A percentile compares a stretch with the other conserved stretches of the same genome.
phyloP scores from a whole-genome alignment of 371 early-diverging fungal genomes.

The Mucor irregularis region DNA sequence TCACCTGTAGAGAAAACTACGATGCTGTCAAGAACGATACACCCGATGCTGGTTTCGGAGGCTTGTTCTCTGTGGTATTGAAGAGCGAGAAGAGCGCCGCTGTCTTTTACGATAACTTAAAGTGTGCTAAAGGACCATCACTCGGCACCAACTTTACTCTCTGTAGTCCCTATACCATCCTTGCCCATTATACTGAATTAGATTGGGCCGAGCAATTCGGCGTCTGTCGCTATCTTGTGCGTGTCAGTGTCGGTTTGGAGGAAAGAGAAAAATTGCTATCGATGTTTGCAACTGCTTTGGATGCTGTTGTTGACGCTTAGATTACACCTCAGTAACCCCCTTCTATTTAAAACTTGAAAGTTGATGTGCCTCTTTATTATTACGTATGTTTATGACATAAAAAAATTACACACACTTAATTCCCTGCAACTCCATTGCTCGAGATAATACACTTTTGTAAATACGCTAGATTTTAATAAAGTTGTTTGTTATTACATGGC shows the following conservation, averaged over 20 bases:
- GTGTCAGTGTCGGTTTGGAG: slow-evolving; percentile 93
- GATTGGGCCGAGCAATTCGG: slow-evolving; percentile 90
- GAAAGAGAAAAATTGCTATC: slow-evolving; percentile 60
- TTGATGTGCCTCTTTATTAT: too few relatives aligned
- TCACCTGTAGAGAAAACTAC: slow-evolving; percentile 69
- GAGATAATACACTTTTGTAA: too few relatives aligned
- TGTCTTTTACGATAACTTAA: slow-evolving; percentile 81
- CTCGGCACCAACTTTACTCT: slow-evolving; percentile 97
- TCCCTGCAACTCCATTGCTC: too few relatives aligned
- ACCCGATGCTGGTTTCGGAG: slow-evolving; percentile 80
- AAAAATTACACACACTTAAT: too few relatives aligned
- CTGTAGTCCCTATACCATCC: slow-evolving; percentile 89
- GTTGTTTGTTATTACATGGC: too few relatives aligned
- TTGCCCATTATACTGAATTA: slow-evolving; percentile 92
- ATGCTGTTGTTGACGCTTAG: slow-evolving; percentile 43
- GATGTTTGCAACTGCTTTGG: slow-evolving; percentile 73
- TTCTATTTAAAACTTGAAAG: neutral
- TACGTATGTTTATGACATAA: too few relatives aligned
- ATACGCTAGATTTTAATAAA: too few relatives aligned
- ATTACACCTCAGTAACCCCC: neutral
- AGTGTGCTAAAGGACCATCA: slow-evolving; percentile 90
- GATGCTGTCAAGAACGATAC: slow-evolving; percentile 49
- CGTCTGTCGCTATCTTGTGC: slow-evolving; percentile 75
- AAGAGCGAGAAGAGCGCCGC: slow-evolving; percentile 58
- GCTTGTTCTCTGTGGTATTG: slow-evolving; percentile 84